Evolutionary conservation across 306 rosid species (phyloP).

Genomic region (Quercus alba): DNA sequence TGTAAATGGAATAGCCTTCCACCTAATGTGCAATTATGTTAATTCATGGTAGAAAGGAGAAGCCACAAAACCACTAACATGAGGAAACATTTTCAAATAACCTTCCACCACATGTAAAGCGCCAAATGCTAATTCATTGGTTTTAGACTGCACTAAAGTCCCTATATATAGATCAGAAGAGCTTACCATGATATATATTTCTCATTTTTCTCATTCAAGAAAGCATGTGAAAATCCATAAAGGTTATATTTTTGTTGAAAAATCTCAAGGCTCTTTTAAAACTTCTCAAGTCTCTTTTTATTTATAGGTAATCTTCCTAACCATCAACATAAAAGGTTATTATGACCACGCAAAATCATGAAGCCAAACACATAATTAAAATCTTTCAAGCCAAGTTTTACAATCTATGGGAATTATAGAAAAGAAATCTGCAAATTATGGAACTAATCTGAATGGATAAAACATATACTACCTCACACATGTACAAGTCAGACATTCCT

Average conservation of each 20-base stretch:
- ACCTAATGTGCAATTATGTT: slow-evolving; percentile 9
- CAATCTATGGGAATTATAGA: not conserved
- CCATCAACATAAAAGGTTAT: not conserved
- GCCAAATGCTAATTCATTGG: too few species aligned
- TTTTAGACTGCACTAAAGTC: too few species aligned
- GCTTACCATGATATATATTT: not conserved
- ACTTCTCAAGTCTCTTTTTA: not conserved
- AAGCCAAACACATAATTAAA: not conserved
- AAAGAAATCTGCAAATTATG: not conserved
- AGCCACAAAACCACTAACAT: too few species aligned
- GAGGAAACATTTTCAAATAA: too few species aligned
- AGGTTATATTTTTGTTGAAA: not conserved
- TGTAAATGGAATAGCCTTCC: slow-evolving; percentile 30
- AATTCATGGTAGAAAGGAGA: not conserved
- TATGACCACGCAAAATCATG: not conserved
- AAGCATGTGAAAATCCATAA: not conserved
- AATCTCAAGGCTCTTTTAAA: not conserved
- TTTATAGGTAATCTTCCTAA: not conserved
- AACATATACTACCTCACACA: slow-evolving; percentile 50
- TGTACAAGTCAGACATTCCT: slow-evolving; percentile 57
- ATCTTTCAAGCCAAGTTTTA: not conserved
- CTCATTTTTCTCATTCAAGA: not conserved
- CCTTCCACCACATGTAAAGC: too few species aligned
- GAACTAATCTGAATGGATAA: not conserved
- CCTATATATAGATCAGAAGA: too few species aligned